These are phyloP conservation scores for Firmiana major DNA, from an alignment of 345 rosid genomes.

Conservation along the genomic window DNA sequence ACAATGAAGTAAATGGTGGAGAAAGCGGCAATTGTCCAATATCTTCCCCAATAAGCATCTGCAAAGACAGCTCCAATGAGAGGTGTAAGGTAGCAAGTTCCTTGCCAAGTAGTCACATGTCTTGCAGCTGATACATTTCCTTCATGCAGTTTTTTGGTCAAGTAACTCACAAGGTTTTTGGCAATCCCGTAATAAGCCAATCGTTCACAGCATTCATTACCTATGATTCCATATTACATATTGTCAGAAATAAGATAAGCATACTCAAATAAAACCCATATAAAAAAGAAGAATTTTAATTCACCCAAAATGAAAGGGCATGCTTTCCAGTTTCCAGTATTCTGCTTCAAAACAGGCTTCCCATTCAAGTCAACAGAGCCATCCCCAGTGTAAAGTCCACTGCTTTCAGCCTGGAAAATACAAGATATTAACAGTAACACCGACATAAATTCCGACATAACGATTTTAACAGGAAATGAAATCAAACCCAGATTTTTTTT, in stretches of 20 bases:
- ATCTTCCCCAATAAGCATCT: constrained; percentile 97
- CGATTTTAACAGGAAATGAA: neutral
- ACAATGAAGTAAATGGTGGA: constrained; percentile 79
- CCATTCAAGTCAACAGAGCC: constrained; percentile 81
- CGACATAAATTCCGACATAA: constrained; percentile 2
- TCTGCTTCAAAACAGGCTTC: constrained; percentile 71
- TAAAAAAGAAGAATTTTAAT: neutral
- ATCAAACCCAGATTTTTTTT: neutral
- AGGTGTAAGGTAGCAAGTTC: constrained; percentile 91
- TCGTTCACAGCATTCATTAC: constrained; percentile 92
- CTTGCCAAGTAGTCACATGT: constrained; percentile 85
- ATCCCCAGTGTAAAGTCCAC: constrained; percentile 68
- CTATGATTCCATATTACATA: constrained; percentile 28
- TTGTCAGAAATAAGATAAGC: constrained; percentile 14
- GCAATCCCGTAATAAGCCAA: constrained; percentile 93
- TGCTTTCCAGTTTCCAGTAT: constrained; percentile 92
- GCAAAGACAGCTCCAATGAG: constrained; percentile 87
- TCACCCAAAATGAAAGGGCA: constrained; percentile 90
- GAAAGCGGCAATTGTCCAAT: constrained; percentile 92
- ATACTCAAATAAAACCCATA: neutral
- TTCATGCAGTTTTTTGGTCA: constrained; percentile 73
- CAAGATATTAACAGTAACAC: neutral
- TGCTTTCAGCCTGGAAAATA: constrained; percentile 38
- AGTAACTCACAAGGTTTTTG: constrained; percentile 81
- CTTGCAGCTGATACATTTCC: constrained; percentile 88